A percentile compares a stretch with the other conserved stretches of the same genome.
phyloP scores from a whole-genome alignment of 257 asterid genomes.

The Solanum gandarillasii region DNA sequence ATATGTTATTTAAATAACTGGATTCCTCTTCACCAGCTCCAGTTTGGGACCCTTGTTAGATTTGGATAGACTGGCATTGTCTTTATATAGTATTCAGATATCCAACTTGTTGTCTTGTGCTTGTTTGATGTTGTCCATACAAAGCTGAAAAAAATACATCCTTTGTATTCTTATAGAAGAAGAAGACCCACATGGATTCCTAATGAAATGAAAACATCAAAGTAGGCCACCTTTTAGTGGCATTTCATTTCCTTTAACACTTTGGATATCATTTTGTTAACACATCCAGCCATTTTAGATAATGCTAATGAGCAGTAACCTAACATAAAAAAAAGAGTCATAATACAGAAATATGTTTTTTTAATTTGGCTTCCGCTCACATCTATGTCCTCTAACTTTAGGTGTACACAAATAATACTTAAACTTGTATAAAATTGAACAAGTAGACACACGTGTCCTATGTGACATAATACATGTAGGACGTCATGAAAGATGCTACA shows the following conservation, averaged over 20 bases:
- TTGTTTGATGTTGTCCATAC: not conserved
- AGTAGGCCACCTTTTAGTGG: not conserved
- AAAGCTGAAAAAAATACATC: not conserved
- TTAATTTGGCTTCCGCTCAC: too few species aligned
- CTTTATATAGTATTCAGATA: not conserved
- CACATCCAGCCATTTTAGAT: not conserved
- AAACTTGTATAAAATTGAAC: not conserved
- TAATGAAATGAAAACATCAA: not conserved
- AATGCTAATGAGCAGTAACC: not conserved
- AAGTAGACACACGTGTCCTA: not conserved
- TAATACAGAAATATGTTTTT: too few species aligned
- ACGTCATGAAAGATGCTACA: too few species aligned
- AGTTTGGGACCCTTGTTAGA: not conserved
- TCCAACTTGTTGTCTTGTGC: not conserved
- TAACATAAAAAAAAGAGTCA: not conserved
- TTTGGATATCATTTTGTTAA: not conserved
- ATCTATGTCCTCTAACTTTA: too few species aligned
- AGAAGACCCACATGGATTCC: not conserved
- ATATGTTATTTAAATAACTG: constrained; percentile 21
- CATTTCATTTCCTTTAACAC: not conserved
- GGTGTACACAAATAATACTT: not conserved
- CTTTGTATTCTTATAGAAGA: not conserved
- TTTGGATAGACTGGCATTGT: not conserved
- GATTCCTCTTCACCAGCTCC: constrained; percentile 31
- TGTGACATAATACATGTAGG: not conserved